Conservation (phyloP, 208 protist genomes). For the Endotrypanum monterogeii region DNA sequence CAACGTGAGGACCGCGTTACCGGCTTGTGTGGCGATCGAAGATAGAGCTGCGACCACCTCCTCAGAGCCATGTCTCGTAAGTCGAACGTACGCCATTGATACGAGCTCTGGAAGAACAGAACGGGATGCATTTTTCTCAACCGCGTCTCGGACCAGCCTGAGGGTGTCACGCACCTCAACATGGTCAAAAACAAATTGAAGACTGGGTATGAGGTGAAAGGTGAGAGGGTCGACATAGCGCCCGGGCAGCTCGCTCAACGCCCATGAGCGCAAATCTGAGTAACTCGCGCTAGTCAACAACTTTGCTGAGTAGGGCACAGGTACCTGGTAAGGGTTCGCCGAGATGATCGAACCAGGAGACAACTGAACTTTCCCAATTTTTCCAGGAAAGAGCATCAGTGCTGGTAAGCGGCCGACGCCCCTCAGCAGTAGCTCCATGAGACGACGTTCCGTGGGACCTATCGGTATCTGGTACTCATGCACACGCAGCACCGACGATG, state of each 20-base stretch:
- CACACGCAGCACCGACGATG: slow-evolving; percentile 19
- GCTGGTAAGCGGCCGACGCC: slow-evolving; percentile 14
- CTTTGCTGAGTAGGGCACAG: neutral
- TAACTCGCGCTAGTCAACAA: slow-evolving; percentile 1
- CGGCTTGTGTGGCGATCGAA: slow-evolving; percentile 29
- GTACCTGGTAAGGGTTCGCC: slow-evolving; percentile 3
- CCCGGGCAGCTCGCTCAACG: slow-evolving; percentile 31
- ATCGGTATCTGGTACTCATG: slow-evolving; percentile 17
- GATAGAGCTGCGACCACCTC: slow-evolving; percentile 40
- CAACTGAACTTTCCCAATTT: slow-evolving; percentile 15
- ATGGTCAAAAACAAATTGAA: slow-evolving; percentile 32
- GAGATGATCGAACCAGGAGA: slow-evolving; percentile 13
- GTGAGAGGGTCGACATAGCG: slow-evolving; percentile 48
- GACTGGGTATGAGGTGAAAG: slow-evolving; percentile 26
- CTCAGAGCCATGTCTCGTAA: slow-evolving; percentile 37
- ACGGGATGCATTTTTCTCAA: slow-evolving; percentile 1
- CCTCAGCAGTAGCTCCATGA: slow-evolving; percentile 18
- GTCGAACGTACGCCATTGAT: slow-evolving; percentile 28
- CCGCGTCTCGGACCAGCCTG: slow-evolving; percentile 5
- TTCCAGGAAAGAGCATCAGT: slow-evolving; percentile 21
- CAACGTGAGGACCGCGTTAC: slow-evolving; percentile 28
- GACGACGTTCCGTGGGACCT: slow-evolving; percentile 3
- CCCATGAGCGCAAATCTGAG: slow-evolving; percentile 37
- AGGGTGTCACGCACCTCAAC: slow-evolving; percentile 24
- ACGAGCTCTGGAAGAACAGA: slow-evolving; percentile 22